A percentile compares a stretch with the other conserved stretches of the same genome.
phyloP scores from a whole-genome alignment of 73 alveolate species.

The Paramecium sonneborni region DNA sequence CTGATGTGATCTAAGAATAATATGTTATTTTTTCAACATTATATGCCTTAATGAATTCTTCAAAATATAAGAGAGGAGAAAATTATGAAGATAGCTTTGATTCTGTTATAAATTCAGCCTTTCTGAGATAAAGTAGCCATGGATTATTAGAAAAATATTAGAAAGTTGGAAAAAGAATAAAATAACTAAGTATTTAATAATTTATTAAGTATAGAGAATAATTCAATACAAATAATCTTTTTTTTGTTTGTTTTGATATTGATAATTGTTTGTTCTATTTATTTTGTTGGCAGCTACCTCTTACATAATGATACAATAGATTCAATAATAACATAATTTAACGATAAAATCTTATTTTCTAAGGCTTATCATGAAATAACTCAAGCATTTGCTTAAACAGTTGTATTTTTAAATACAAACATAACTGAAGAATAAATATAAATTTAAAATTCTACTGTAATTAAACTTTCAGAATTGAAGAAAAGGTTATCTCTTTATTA shows the following conservation, averaged over 20 bases:
- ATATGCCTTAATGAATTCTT: background rate
- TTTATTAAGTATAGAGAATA: background rate
- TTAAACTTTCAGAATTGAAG: background rate
- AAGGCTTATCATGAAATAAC: background rate
- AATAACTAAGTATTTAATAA: background rate
- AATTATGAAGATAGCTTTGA: conserved; percentile 37
- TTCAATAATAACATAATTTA: background rate
- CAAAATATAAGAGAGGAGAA: background rate
- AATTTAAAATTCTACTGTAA: background rate
- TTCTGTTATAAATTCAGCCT: background rate
- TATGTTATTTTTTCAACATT: background rate
- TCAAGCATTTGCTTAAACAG: background rate
- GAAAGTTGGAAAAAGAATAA: conserved; percentile 30
- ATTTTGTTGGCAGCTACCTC: background rate
- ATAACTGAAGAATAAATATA: background rate
- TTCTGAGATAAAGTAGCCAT: background rate
- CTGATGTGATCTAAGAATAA: background rate
- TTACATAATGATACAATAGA: background rate
- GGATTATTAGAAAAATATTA: background rate
- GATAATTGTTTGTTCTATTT: background rate
- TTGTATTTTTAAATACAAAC: background rate
- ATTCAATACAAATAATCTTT: background rate
- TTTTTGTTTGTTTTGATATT: background rate
- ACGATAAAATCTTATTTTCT: background rate
- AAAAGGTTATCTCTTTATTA: background rate